These are phyloP conservation scores for Podila epigama DNA, from an alignment of 192 early-diverging fungal species.

Conservation along the genomic window DNA sequence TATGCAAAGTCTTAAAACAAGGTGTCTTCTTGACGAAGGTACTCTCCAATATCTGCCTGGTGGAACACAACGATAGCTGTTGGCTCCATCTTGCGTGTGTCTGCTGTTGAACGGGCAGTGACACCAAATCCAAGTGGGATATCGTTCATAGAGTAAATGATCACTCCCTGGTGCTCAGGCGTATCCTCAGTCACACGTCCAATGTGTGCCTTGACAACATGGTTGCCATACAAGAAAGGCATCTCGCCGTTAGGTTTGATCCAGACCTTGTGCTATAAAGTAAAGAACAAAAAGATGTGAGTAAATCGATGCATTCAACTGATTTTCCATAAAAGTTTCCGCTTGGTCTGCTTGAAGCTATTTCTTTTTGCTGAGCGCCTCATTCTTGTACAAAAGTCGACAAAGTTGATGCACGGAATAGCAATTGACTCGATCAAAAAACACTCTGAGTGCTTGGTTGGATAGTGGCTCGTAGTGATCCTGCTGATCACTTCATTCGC, in stretches of 20 bases:
- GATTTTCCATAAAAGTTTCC: neutral
- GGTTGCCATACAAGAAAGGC: slow-evolving; percentile 98
- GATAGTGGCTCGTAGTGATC: too few species aligned
- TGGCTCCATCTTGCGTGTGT: slow-evolving; percentile 92
- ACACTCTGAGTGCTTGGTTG: too few species aligned
- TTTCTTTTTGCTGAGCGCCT: too few species aligned
- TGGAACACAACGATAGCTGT: slow-evolving; percentile 95
- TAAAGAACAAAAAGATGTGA: neutral
- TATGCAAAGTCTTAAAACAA: slow-evolving; percentile 61
- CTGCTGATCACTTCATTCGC: too few species aligned
- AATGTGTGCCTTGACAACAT: slow-evolving; percentile 96
- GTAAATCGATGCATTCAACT: neutral
- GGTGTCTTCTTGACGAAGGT: slow-evolving; percentile 82
- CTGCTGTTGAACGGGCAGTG: slow-evolving; percentile 91
- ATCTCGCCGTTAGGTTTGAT: slow-evolving; percentile 99
- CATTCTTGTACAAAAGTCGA: too few species aligned
- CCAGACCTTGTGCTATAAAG: slow-evolving; percentile 96
- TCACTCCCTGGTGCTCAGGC: slow-evolving; percentile 96
- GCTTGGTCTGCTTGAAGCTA: neutral
- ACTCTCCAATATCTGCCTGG: slow-evolving; percentile 98
- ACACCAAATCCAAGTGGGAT: slow-evolving; percentile 97
- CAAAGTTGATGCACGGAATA: too few species aligned
- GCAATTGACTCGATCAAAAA: too few species aligned
- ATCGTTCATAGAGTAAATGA: slow-evolving; percentile 94
- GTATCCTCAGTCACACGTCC: slow-evolving; percentile 98